Evolutionary conservation across 805 yeast species (phyloP).

Genomic region (Clavispora vitiphila): DNA sequence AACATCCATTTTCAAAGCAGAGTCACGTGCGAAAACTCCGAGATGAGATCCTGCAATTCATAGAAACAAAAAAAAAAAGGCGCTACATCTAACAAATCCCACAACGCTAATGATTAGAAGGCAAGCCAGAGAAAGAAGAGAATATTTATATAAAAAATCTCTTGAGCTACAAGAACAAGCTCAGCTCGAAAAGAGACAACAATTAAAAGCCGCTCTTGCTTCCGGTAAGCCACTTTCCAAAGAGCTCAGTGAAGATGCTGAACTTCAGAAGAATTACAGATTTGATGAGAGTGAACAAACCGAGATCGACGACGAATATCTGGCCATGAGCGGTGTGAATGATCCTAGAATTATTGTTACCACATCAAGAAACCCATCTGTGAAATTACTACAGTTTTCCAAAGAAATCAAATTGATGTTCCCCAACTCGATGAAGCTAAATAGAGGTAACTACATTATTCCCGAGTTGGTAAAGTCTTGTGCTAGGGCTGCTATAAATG

Average conservation of each 20-base stretch:
- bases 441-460: constrained; percentile 89
- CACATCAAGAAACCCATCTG: constrained; percentile 87
- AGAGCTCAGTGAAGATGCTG: constrained; percentile 83
- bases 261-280: constrained; percentile 73
- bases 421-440: constrained; percentile 83
- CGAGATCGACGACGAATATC: constrained; percentile 87
- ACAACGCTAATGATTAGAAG: constrained; percentile 62
- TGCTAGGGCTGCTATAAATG: constrained; percentile 74
- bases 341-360: constrained; percentile 93
- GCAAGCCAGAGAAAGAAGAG: constrained; percentile 95
- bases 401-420: constrained; percentile 87
- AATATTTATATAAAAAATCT: constrained; percentile 84
- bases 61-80: neutral
- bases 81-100: neutral
- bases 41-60: constrained; percentile 1
- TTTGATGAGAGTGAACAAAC: constrained; percentile 76
- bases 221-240: constrained; percentile 86
- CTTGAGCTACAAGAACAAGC: constrained; percentile 86
- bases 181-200: constrained; percentile 79
- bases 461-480: constrained; percentile 83
- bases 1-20: neutral
- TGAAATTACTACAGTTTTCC: constrained; percentile 82
- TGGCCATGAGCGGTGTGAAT: constrained; percentile 75
- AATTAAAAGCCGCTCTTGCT: constrained; percentile 81
- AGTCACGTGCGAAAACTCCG: neutral